A percentile compares a stretch with the other conserved stretches of the same genome.
Evolutionary conservation across 345 rosid species (phyloP).

Genomic region (Abelmoschus esculentus): DNA sequence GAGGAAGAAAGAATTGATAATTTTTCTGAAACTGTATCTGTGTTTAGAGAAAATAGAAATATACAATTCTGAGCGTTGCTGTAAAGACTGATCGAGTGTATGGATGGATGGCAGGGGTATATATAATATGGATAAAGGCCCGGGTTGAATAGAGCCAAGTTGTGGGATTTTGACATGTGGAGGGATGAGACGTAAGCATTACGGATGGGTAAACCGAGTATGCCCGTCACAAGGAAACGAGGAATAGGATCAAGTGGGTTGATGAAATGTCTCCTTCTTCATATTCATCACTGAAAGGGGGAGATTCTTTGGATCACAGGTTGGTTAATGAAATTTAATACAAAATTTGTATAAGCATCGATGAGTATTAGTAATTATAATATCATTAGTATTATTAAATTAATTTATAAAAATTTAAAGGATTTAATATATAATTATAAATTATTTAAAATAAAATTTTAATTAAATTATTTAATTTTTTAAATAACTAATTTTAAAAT

Average conservation of each 20-base stretch:
- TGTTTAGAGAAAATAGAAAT: neutral
- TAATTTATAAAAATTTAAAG: no score
- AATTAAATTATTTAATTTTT: no score
- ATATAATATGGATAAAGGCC: slow-evolving; percentile 1
- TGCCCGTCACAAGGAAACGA: neutral
- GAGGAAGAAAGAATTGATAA: neutral
- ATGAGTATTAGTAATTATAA: no score
- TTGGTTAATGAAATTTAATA: no score
- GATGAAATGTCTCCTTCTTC: neutral
- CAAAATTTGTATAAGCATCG: no score
- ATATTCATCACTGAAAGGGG: neutral
- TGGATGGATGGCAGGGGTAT: neutral
- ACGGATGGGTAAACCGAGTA: neutral
- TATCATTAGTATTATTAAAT: no score
- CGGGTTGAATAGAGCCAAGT: neutral
- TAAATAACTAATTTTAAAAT: no score
- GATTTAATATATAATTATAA: no score
- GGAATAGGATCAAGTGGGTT: neutral
- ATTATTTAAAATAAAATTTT: no score
- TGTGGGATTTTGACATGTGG: neutral
- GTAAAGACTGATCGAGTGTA: neutral
- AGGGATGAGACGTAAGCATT: neutral
- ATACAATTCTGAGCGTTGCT: neutral
- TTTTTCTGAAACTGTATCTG: neutral
- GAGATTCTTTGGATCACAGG: neutral